Conservation (phyloP, 2,329 filamentous ascomycete species). For the Aschersonia sp. region DNA sequence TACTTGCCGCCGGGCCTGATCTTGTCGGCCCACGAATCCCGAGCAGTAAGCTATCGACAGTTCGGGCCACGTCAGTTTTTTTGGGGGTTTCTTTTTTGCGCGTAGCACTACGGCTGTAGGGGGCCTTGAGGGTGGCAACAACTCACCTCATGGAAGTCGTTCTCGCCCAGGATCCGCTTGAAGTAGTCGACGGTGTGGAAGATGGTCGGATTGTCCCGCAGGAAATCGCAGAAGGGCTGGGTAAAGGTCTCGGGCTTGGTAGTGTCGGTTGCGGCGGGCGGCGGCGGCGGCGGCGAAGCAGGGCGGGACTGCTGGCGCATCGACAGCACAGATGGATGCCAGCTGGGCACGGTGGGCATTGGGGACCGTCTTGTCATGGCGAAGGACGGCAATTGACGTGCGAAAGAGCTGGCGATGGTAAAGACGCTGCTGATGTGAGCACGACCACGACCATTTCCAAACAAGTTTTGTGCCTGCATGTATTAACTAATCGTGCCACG, state of each 20-base stretch:
- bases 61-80: background rate
- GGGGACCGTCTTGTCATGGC: conserved; percentile 31
- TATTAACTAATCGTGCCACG: too few relatives aligned
- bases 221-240: conserved; percentile 74
- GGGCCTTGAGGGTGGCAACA: background rate
- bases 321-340: conserved; percentile 28
- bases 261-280: background rate
- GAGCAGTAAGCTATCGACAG: conserved; percentile 50
- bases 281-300: conserved; percentile 10
- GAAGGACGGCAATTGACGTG: conserved; percentile 3
- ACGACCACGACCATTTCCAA: too few relatives aligned
- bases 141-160: conserved; percentile 57
- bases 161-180: conserved; percentile 52
- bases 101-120: too few relatives aligned
- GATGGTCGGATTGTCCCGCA: conserved; percentile 81
- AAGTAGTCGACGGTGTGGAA: conserved; percentile 83
- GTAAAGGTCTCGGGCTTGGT: conserved; percentile 50
- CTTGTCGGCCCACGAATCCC: conserved; percentile 61
- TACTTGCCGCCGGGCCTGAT: conserved; percentile 76
- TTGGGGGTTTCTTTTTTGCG: background rate
- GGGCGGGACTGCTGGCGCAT: conserved; percentile 23
- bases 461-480: too few relatives aligned
- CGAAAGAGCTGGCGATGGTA: background rate
- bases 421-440: background rate
- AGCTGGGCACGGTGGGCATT: conserved; percentile 27